Evolutionary conservation across 768 basidiomycete genomes (phyloP).

Genomic region (Trametes elegans): DNA sequence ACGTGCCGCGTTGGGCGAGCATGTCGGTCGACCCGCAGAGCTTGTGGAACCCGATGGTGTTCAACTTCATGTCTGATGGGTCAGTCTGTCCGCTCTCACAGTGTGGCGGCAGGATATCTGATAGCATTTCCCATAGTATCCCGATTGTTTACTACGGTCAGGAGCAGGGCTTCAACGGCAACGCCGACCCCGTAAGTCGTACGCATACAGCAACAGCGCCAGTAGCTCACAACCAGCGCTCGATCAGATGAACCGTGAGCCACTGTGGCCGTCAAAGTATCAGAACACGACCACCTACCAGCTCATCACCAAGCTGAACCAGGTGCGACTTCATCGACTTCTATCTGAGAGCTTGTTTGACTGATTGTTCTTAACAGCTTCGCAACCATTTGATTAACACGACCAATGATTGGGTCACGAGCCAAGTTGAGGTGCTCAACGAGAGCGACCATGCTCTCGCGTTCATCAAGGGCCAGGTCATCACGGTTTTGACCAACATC

Average conservation of each 20-base stretch:
- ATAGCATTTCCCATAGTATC: constrained; percentile 38
- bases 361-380: constrained; percentile 36
- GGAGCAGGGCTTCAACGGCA: constrained; percentile 68
- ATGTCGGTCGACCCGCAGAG: constrained; percentile 69
- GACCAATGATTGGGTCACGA: constrained; percentile 46
- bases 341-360: not conserved
- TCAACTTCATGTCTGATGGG: constrained; percentile 77
- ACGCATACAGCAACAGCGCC: too few species aligned
- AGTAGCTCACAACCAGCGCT: too few species aligned
- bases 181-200: constrained; percentile 57
- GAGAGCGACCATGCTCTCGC: constrained; percentile 52
- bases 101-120: not conserved
- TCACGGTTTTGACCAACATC: constrained; percentile 66
- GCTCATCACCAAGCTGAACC: constrained; percentile 58
- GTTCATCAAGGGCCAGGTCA: constrained; percentile 60
- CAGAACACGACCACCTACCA: constrained; percentile 55
- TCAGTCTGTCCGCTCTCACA: constrained; percentile 5
- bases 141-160: constrained; percentile 83
- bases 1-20: constrained; percentile 73
- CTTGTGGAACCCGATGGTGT: constrained; percentile 72
- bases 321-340: constrained; percentile 34
- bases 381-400: constrained; percentile 62
- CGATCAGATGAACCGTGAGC: constrained; percentile 75
- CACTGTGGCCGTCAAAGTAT: constrained; percentile 71
- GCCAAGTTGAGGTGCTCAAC: constrained; percentile 51